Percentiles rank a stretch among this genome's conserved stretches.
phyloP scores from a whole-genome alignment of 2,329 filamentous ascomycete species.

The Fusarium bulbicola region DNA sequence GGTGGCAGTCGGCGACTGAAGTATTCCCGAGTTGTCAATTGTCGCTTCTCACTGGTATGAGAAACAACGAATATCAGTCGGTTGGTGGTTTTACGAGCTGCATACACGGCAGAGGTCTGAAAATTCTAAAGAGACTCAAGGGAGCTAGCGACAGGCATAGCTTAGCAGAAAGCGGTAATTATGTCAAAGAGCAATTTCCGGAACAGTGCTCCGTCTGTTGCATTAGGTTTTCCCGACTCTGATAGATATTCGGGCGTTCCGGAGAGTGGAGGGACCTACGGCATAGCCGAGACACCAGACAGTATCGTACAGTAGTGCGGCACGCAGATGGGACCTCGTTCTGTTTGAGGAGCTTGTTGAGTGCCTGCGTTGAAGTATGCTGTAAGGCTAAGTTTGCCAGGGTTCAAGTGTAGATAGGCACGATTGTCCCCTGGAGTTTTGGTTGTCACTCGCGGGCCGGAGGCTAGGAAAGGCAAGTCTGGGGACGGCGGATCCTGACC shows the following conservation, averaged over 20 bases:
- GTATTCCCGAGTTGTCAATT: background rate
- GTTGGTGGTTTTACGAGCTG: background rate
- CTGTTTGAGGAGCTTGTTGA: constrained; percentile 1
- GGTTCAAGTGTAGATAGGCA: background rate
- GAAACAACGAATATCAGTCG: background rate
- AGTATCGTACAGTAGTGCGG: constrained; percentile 6
- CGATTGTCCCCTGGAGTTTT: background rate
- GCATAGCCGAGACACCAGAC: constrained; percentile 25
- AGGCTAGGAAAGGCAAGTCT: constrained; percentile 8
- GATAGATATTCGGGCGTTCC: constrained; percentile 22
- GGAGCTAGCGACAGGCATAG: background rate
- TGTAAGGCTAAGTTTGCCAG: constrained; percentile 2
- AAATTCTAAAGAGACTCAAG: constrained; percentile 8
- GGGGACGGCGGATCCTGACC: constrained; percentile 17
- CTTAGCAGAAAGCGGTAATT: background rate
- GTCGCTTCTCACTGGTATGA: background rate
- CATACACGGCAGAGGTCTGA: background rate
- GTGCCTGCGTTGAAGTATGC: constrained; percentile 4
- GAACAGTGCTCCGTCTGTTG: background rate
- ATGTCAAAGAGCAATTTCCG: background rate
- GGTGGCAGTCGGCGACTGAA: background rate
- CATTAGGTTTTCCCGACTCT: background rate
- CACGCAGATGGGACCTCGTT: constrained; percentile 9
- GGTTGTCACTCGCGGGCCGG: background rate
- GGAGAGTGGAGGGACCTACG: constrained; percentile 24